A percentile compares a stretch with the other conserved stretches of the same genome.
These are phyloP conservation scores for Chlorella sp. DNA, from an alignment of 139 green algal species.

Conservation along the genomic window DNA sequence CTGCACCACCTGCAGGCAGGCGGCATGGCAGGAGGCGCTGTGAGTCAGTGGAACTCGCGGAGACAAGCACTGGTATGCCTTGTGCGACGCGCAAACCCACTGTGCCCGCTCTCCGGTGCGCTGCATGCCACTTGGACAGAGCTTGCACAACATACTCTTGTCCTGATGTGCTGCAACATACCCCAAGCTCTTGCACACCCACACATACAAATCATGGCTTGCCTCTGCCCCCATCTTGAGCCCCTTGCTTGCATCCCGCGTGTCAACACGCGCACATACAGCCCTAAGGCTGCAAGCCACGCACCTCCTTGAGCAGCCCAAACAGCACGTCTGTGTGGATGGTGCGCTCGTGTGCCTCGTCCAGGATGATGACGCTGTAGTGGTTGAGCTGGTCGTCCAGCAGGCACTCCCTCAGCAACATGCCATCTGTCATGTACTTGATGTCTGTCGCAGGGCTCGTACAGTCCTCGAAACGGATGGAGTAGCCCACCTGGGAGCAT, in stretches of 20 bases:
- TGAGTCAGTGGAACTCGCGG: no score
- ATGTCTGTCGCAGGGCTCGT: slow-evolving; percentile 84
- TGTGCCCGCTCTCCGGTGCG: no score
- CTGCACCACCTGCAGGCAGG: slow-evolving; percentile 22
- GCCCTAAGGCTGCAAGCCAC: not conserved
- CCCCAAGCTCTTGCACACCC: no score
- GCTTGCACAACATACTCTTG: no score
- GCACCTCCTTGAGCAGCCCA: slow-evolving; percentile 83
- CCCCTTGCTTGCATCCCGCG: not conserved
- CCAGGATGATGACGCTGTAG: slow-evolving; percentile 81
- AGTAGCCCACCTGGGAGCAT: slow-evolving; percentile 83
- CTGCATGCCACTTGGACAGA: no score
- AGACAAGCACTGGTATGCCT: not conserved
- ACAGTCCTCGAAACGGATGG: slow-evolving; percentile 97
- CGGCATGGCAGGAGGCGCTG: no score
- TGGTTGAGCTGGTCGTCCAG: not conserved
- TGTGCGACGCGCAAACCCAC: not conserved
- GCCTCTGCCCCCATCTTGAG: not conserved
- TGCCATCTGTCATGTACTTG: slow-evolving; percentile 97
- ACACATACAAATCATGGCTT: not conserved
- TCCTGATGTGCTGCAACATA: no score
- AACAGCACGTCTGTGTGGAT: slow-evolving; percentile 98
- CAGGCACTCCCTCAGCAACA: slow-evolving; percentile 92
- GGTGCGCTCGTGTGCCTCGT: slow-evolving; percentile 97
- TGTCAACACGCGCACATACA: not conserved